Base-by-base conservation (phyloP, 805 yeast species). In the Candida chauliodis region DNA sequence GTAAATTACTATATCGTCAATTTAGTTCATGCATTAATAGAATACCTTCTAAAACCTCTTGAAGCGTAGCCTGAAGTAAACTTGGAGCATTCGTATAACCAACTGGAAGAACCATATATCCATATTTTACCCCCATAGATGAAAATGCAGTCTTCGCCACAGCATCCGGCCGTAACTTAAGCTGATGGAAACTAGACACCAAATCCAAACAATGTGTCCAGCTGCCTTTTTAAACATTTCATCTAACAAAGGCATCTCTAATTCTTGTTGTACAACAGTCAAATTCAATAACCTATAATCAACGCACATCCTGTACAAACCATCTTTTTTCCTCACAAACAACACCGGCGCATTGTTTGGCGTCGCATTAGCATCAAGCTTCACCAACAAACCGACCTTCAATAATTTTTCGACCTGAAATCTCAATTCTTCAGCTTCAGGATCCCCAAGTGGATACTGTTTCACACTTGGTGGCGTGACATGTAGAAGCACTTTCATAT, bases 291-390 rank as follows among this genome's bases (percentile, higher is more conserved):
- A 10, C 7, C 10, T 7, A 21, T 8, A 21, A 10, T 21, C 24
- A 21, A 21, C 24, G 22, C 36, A 32, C 36, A 32, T 32, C 19
- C 27, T 20, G 23, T 16, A 32, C 16, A 27, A 13, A 10, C 27
- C 27, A 22, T 21, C 36, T 15, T 32, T 32, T 24, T 32, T 32
- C 15, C 36, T 32, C 11, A 32, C 36, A 22, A 32, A 32, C 17
- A 32, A 32, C 5, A 32, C 36, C 6, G 36, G 36, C 8, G 36
- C 36, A 22, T 32, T 32, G n/a, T 14, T 16, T 8, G 14, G 19
- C 11, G 33, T 30, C 3, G 17, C 33, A 5, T 30, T 30, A 8
- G 33, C 33, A 13, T 18, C 21, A 11, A 30, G 20, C 13, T 30
- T 8, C 8, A 9, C 21, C 11, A 30, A 9, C 19, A 30, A 14